Conservation (phyloP, 495 filamentous ascomycete species). For the Extremus antarcticus region DNA sequence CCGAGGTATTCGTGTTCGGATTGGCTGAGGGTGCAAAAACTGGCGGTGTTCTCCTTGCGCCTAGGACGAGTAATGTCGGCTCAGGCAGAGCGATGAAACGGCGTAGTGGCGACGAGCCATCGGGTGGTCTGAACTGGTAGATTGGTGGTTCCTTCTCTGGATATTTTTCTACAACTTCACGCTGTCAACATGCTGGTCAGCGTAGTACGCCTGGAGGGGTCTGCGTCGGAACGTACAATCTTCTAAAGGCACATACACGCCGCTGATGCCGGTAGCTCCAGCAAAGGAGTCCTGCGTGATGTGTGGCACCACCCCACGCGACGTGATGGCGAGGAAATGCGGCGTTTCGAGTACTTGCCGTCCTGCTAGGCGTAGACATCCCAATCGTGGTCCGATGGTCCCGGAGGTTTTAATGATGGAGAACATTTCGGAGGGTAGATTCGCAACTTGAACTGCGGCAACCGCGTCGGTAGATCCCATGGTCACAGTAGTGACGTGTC, state of each 20-base stretch:
- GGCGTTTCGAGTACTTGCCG: slow-evolving; percentile 62
- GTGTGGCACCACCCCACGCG: slow-evolving; percentile 76
- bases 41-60: slow-evolving; percentile 64
- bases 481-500: background rate
- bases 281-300: slow-evolving; percentile 72
- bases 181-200: slow-evolving; percentile 25
- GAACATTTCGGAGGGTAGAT: slow-evolving; percentile 32
- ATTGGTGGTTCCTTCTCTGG: slow-evolving; percentile 42
- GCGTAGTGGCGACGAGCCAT: slow-evolving; percentile 47
- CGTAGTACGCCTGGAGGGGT: background rate
- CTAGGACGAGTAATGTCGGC: slow-evolving; percentile 58
- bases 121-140: slow-evolving; percentile 29
- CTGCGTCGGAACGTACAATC: slow-evolving; percentile 58
- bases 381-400: slow-evolving; percentile 35
- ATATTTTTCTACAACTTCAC: slow-evolving; percentile 64
- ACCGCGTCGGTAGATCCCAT: background rate
- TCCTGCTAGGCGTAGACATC: slow-evolving; percentile 49
- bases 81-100: slow-evolving; percentile 56
- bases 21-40: slow-evolving; percentile 64
- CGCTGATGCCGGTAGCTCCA: slow-evolving; percentile 51
- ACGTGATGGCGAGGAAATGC: slow-evolving; percentile 65
- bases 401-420: slow-evolving; percentile 24
- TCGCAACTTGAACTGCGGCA: background rate
- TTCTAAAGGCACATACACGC: slow-evolving; percentile 75
- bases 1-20: slow-evolving; percentile 53